Evolutionary conservation across 768 basidiomycete species (phyloP).

Genomic region (Trametes meyenii): DNA sequence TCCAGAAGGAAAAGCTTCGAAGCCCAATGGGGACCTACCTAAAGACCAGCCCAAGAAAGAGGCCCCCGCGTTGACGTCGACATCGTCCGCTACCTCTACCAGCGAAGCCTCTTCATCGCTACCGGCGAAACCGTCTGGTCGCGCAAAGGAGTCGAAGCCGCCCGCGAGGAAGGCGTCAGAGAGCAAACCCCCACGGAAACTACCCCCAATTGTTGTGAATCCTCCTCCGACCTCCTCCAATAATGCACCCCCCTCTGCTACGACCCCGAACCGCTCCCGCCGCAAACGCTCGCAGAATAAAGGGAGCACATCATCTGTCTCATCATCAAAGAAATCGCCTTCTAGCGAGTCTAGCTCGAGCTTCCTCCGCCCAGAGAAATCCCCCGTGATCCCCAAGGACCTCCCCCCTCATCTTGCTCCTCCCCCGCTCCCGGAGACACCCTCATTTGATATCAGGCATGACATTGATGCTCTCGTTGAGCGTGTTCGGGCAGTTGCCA

Average conservation of each 20-base stretch:
- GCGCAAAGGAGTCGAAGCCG: slow-evolving; percentile 21
- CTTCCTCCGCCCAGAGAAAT: slow-evolving; percentile 26
- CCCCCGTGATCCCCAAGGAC: slow-evolving; percentile 48
- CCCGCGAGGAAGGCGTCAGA: slow-evolving; percentile 20
- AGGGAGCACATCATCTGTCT: slow-evolving; percentile 26
- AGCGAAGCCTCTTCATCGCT: slow-evolving; percentile 13
- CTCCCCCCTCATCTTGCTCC: slow-evolving; percentile 57
- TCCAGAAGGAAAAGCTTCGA: slow-evolving; percentile 25
- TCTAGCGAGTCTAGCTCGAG: slow-evolving; percentile 22
- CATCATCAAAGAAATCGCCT: slow-evolving; percentile 27
- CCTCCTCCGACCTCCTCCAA: slow-evolving; percentile 25
- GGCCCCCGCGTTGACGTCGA: slow-evolving; percentile 9
- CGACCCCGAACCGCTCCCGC: slow-evolving; percentile 32
- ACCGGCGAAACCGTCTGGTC: slow-evolving; percentile 20
- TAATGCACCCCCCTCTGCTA: slow-evolving; percentile 44
- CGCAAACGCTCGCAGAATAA: slow-evolving; percentile 54
- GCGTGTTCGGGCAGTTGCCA: slow-evolving; percentile 71
- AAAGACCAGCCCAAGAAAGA: slow-evolving; percentile 29
- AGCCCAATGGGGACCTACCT: slow-evolving; percentile 10
- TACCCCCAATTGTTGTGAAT: slow-evolving; percentile 24
- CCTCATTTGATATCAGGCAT: slow-evolving; percentile 52
- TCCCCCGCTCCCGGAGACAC: slow-evolving; percentile 36
- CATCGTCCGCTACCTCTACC: slow-evolving; percentile 1
- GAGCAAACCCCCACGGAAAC: slow-evolving; percentile 24
- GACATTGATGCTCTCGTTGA: slow-evolving; percentile 81